Base-by-base conservation (phyloP, 352 stramenopile genomes). In the Pythium folliculosum region DNA sequence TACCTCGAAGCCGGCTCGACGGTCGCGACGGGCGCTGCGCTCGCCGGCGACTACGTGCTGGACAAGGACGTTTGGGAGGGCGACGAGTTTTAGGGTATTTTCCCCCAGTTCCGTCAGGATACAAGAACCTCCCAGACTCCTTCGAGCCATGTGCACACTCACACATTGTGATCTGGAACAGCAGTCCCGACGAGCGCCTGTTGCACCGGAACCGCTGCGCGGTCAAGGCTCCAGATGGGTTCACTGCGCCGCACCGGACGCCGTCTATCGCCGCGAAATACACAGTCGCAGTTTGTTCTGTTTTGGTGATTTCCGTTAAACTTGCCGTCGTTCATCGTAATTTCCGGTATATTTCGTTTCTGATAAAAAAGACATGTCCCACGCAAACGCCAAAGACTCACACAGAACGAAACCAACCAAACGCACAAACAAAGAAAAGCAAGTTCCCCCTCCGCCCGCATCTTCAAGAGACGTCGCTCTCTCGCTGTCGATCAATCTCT, bases 21-120 rank as follows among this genome's bases (percentile, higher is more conserved):
- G 21, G 81, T 92, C 55, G 66, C 85, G 63, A 91, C 82, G 9
- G 84, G 84, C 40, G 89, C 69, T 44, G 73, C 80, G 48, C 51
- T 92, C 17, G 84, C 84, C 0, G 84, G 84, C 43, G 76, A 92
- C 63, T 92, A 92, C 69, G 84, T 92, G 45, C 64, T 92, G 67
- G 80, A 91, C 30, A 92, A 91, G 75, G 82, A 91, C 56, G 79
- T 79, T 56, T 89, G 79, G 79, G 83, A 91, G 54, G 81, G 81
- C 40, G 80, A 88, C 49, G 80, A 88, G 52, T 73, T 88, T 49
- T 88, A 83, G 56, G 55, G 23, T 37, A 19, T 1, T 13, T 6
- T 8, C 5, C 22, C 44, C 43, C 7, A n/a, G 32, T 53, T 17
- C 10, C 47, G 21, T 53, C 27, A 32, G 27, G 27, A 32, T 32